phyloP scores from a whole-genome alignment of 768 basidiomycete species.

The Lactifluus echinatus region DNA sequence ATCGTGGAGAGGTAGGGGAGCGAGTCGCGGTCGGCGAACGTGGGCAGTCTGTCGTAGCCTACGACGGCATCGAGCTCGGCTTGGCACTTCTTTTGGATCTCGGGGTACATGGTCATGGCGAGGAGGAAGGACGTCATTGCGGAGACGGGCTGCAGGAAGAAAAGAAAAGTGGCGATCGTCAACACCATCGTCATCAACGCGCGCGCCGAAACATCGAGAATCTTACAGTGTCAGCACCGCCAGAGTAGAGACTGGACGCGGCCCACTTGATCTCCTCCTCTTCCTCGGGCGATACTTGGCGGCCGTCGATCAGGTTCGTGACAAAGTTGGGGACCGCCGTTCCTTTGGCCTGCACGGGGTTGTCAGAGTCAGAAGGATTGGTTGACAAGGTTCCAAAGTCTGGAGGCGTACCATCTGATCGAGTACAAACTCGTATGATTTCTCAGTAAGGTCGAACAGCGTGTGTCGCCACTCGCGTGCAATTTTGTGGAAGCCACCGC shows the following conservation, averaged over 20 bases:
- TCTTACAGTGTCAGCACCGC: conserved; percentile 22
- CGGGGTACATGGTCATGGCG: conserved; percentile 25
- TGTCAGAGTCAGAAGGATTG: background rate
- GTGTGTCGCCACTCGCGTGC: conserved; percentile 21
- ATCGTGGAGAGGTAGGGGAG: conserved; percentile 21
- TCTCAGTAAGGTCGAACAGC: conserved; percentile 13
- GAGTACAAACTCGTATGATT: conserved; percentile 16
- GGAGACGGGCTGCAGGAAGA: conserved; percentile 19
- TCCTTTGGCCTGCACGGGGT: conserved; percentile 12
- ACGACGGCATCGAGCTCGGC: conserved; percentile 23
- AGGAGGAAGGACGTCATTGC: conserved; percentile 25
- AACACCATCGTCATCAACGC: background rate
- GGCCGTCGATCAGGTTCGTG: conserved; percentile 13
- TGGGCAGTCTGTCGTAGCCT: conserved; percentile 18
- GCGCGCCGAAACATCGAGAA: too few relatives aligned
- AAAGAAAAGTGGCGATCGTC: background rate
- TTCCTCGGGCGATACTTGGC: conserved; percentile 13
- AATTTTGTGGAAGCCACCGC: conserved; percentile 21
- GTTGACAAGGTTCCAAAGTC: background rate
- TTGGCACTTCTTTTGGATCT: conserved; percentile 20
- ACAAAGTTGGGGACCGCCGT: conserved; percentile 18
- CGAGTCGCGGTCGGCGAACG: conserved; percentile 17
- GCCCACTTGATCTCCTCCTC: conserved; percentile 23
- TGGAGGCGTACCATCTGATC: conserved; percentile 15
- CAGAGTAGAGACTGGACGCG: conserved; percentile 23